These are phyloP conservation scores for Candida labiduridarum DNA, from an alignment of 1,139 yeast genomes.

Conservation along the genomic window DNA sequence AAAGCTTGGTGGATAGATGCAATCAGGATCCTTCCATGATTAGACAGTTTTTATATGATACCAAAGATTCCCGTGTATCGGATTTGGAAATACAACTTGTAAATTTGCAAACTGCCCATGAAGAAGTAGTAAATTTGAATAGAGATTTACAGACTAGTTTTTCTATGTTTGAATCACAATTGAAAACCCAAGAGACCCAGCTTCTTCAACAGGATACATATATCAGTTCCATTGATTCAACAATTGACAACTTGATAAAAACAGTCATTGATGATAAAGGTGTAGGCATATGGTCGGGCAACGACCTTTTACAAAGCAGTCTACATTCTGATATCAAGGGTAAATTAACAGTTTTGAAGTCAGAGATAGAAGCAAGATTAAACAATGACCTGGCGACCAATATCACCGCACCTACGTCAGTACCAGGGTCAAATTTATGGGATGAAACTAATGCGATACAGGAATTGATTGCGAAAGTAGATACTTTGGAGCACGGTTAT, in stretches of 20 bases:
- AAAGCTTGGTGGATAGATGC: slow-evolving; percentile 35
- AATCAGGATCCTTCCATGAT: neutral
- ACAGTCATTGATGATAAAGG: slow-evolving; percentile 22
- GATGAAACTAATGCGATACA: too few species aligned
- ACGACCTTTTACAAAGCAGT: slow-evolving; percentile 22
- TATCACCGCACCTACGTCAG: too few species aligned
- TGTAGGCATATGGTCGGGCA: slow-evolving; percentile 19
- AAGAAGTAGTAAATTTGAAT: slow-evolving; percentile 38
- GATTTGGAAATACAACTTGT: slow-evolving; percentile 19
- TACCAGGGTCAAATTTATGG: too few species aligned
- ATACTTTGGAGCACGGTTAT: too few species aligned
- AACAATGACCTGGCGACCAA: too few species aligned
- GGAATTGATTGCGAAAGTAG: too few species aligned
- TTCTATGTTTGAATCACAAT: slow-evolving; percentile 36
- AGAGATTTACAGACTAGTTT: slow-evolving; percentile 42
- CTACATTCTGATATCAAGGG: slow-evolving; percentile 23
- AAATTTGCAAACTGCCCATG: slow-evolving; percentile 30
- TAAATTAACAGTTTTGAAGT: slow-evolving; percentile 28
- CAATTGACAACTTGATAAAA: slow-evolving; percentile 27
- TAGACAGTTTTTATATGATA: neutral
- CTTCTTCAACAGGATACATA: slow-evolving; percentile 19
- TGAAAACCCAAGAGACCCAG: slow-evolving; percentile 28
- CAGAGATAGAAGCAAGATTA: slow-evolving; percentile 19
- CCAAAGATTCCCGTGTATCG: slow-evolving; percentile 18
- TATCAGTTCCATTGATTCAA: slow-evolving; percentile 20